Evolutionary conservation across 306 rosid genomes (phyloP), one percentile per base, ranked within the genome.

Genomic region (Macrotyloma uniflorum): DNA sequence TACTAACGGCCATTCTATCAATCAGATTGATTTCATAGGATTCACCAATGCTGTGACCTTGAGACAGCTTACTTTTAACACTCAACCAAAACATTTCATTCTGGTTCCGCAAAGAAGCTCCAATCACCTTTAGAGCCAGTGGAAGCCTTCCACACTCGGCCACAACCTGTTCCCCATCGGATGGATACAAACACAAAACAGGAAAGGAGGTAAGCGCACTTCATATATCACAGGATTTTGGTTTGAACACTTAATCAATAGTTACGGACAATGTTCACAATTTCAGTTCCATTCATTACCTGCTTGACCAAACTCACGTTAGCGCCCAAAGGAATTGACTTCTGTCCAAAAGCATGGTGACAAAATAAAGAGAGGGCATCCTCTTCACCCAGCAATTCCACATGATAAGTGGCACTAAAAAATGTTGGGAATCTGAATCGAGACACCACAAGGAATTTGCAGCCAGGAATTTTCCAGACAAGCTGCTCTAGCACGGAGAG

Each of bases 71-170:
- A 47, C 59, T 87, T 83, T 83, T 85, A 28, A 96, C 98, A 68
- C 88, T 82, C 18, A 70, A 62, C 98, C 98, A 92, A 67, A 73
- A 88, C 96, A 85, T 83, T 57, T 92, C 98, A 22, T 83, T 58
- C 76, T 91, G 97, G 70, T 80, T 95, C 13, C 91, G 77, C 45
- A 95, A 72, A 8, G 98, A 95, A 24, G 98, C 94, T 72, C 98
- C 98, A 20, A 95, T 92, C 72, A 95, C 98, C 91, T 95, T 95
- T 12, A 95, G 98, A 57, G 98, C 98, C 55, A 95, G 75, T 8
- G 98, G 98, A 80, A 95, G 97, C 46, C 86, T 81, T 83, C 90
- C 90, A 80, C 98, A 95, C 88, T 95, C 98, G 6, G 80, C 80
- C 88, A 91, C 98, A 77, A 91, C 85, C 98, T 92, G 75, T 59